Evolutionary conservation across 108 stramenopile genomes (phyloP).

Genomic region (Fistulifera solaris): DNA sequence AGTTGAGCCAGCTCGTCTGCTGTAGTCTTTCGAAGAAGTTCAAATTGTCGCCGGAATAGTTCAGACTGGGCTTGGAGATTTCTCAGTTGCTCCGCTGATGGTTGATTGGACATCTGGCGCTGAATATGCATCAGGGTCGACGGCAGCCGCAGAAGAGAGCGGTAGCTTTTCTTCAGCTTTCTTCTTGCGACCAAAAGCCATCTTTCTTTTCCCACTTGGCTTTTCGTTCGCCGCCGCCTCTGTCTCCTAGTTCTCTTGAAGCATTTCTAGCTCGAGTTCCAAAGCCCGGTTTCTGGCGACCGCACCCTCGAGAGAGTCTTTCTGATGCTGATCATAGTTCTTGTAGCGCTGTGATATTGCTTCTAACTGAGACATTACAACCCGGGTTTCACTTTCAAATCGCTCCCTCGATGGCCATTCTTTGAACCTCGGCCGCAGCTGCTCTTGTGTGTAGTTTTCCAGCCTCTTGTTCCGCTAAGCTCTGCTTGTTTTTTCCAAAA

Average conservation of each 20-base stretch:
- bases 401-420: constrained; percentile 54
- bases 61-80: constrained; percentile 12
- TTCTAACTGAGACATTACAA: constrained; percentile 26
- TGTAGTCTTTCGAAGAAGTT: constrained; percentile 34
- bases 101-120: neutral
- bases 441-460: constrained; percentile 65
- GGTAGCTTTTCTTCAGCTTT: neutral
- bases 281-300: constrained; percentile 30
- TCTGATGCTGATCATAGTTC: constrained; percentile 23
- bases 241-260: constrained; percentile 7
- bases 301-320: constrained; percentile 20
- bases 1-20: constrained; percentile 33
- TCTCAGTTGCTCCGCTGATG: constrained; percentile 1
- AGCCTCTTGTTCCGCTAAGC: constrained; percentile 68
- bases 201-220: neutral
- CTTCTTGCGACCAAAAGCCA: constrained; percentile 1
- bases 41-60: constrained; percentile 27
- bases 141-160: no score
- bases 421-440: constrained; percentile 77
- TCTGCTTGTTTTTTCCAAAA: constrained; percentile 65
- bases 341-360: constrained; percentile 27
- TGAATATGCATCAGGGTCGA: no score
- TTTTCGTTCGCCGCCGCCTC: constrained; percentile 5
- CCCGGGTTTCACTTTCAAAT: constrained; percentile 44
- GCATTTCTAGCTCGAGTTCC: constrained; percentile 39